Evolutionary conservation across 108 stramenopile species (phyloP), one percentile per base, ranked within the genome.

Genomic region (Skeletonema marinoi): DNA sequence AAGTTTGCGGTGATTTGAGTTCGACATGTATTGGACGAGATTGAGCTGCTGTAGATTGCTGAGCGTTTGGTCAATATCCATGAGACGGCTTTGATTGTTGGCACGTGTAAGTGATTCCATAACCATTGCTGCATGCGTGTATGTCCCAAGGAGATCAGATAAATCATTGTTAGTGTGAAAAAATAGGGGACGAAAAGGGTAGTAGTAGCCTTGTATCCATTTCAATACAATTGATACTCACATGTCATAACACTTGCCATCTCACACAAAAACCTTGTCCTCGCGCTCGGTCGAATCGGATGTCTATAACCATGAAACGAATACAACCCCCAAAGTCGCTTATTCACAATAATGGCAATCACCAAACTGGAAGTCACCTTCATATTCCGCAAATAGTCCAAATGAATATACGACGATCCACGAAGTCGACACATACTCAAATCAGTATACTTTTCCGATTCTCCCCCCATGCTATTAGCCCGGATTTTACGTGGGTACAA

Each of bases 261-360:
- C 21, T 83, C 74, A 9, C 76, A 80, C 39, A 81, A 30, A 50
- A 83, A 70, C 0, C 82, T 61, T 31, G 80, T 75, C 16, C 76
- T 46, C 5, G 69, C 71, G 2, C 64, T 62, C 11, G 82, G 82
- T 0, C 19, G 4, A 30, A 83, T 62, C 19, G 69, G 58, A 32
- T 33, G 38, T 3, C 74, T 41, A 50, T 83, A 83, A 25, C 76
- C 75, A 46, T 83, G 82, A n/a, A 81, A 81, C 38, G 50, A 21
- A 42, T 64, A 83, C 16, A 83, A 42, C 4, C 82, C 82, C 82
- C 79, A 83, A 4, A 81, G 70, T 6, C 31, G 9, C 11, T 80
- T 80, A 12, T 80, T 81, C 29, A 81, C 82, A 62, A 77, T 72
- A 54, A 84, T 84, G 17, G 80, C 44, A 78, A 84, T 81, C 25